These are phyloP conservation scores for Arthrobotrys megalospora DNA, from an alignment of 2,329 filamentous ascomycete species.

Conservation along the genomic window DNA sequence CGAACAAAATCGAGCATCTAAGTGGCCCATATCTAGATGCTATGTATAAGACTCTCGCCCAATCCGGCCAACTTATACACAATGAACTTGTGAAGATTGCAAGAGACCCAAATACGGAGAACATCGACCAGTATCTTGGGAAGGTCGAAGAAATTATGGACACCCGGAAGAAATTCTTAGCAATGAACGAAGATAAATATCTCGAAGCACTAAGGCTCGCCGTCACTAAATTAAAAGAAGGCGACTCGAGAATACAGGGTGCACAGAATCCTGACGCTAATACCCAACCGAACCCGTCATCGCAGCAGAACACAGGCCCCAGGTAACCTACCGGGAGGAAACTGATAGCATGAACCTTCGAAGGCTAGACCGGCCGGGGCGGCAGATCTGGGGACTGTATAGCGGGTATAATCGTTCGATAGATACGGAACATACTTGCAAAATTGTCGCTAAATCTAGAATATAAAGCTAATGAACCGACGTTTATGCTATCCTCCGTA, in stretches of 20 bases:
- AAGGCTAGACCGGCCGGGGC: too few relatives aligned
- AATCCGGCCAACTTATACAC: constrained; percentile 3
- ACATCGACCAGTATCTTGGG: constrained; percentile 13
- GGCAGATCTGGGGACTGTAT: too few relatives aligned
- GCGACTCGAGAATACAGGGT: constrained; percentile 1
- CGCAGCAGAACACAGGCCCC: too few relatives aligned
- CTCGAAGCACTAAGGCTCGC: constrained; percentile 4
- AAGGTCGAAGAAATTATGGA: constrained; percentile 20
- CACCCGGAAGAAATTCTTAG: neutral
- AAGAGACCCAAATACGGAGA: constrained; percentile 8
- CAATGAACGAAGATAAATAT: constrained; percentile 14
- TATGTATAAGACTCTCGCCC: neutral
- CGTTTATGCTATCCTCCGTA: too few relatives aligned
- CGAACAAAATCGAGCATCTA: neutral
- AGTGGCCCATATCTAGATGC: constrained; percentile 2
- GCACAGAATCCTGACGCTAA: neutral
- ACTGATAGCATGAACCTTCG: too few relatives aligned
- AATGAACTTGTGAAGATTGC: constrained; percentile 1
- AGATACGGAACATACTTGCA: too few relatives aligned
- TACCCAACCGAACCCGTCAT: neutral
- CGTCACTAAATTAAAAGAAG: neutral
- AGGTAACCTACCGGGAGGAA: too few relatives aligned
- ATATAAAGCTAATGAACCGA: too few relatives aligned
- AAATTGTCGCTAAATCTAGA: too few relatives aligned
- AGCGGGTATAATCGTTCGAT: too few relatives aligned